Evolutionary conservation across 805 yeast genomes (phyloP).

Genomic region (Torulaspora quercuum): DNA sequence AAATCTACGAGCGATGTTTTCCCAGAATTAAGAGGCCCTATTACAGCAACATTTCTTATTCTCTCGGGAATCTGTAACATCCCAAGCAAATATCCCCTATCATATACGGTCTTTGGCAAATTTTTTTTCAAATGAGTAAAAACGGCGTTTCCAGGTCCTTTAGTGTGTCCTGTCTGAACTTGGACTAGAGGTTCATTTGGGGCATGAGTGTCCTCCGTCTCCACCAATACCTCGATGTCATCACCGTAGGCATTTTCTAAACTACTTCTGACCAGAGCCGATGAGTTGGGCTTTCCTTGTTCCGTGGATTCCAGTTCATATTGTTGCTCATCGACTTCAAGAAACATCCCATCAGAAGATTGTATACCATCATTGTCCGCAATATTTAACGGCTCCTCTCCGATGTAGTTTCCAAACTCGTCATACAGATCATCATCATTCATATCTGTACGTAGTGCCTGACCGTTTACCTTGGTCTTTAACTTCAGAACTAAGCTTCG

Average conservation of each 20-base stretch:
- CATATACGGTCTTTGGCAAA: slow-evolving; percentile 59
- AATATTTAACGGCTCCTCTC: slow-evolving; percentile 7
- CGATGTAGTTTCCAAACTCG: slow-evolving; percentile 47
- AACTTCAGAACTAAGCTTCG: too few species aligned
- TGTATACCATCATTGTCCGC: slow-evolving; percentile 3
- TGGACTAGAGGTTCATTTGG: slow-evolving; percentile 62
- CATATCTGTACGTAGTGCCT: not conserved
- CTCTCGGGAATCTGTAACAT: slow-evolving; percentile 55
- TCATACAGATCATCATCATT: slow-evolving; percentile 69
- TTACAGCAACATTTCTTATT: slow-evolving; percentile 67
- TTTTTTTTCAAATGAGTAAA: slow-evolving; percentile 20
- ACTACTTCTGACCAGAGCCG: slow-evolving; percentile 1
- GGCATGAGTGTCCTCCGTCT: slow-evolving; percentile 50
- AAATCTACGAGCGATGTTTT: slow-evolving; percentile 76
- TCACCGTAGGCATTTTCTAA: slow-evolving; percentile 42
- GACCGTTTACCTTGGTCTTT: too few species aligned
- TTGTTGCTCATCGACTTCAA: not conserved
- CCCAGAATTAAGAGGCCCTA: slow-evolving; percentile 83
- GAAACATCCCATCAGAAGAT: slow-evolving; percentile 1
- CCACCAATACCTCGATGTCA: slow-evolving; percentile 63
- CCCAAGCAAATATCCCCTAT: slow-evolving; percentile 58
- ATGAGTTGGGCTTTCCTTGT: not conserved
- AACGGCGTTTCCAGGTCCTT: slow-evolving; percentile 24
- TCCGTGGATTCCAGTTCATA: slow-evolving; percentile 1
- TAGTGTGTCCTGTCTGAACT: slow-evolving; percentile 44